phyloP scores from a whole-genome alignment of 2,329 filamentous ascomycete species.

The Boeremia exigua region DNA sequence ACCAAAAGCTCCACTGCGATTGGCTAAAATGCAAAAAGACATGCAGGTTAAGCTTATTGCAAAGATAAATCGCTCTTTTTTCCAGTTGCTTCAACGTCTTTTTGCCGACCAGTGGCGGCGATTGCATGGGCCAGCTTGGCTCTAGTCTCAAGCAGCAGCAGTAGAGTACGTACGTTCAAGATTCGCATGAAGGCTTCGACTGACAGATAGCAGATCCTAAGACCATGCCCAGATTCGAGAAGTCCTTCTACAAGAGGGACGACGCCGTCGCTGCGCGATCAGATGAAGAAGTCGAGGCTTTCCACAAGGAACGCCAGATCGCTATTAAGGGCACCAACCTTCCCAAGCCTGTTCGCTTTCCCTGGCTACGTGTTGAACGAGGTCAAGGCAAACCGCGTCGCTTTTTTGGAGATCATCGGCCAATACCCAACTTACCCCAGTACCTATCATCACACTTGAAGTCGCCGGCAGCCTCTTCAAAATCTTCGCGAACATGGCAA shows the following conservation, averaged over 20 bases:
- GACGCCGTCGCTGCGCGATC: slow-evolving; percentile 77
- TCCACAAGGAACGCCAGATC: slow-evolving; percentile 85
- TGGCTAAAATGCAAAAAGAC: too few relatives aligned
- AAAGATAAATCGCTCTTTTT: too few relatives aligned
- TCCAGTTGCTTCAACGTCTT: too few relatives aligned
- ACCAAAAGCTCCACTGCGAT: too few relatives aligned
- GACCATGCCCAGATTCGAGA: slow-evolving; percentile 93
- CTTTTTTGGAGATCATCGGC: too few relatives aligned
- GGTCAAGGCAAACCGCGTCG: slow-evolving; percentile 96
- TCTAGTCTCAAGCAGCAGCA: slow-evolving; percentile 84
- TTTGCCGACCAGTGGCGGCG: too few relatives aligned
- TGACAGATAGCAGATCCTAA: slow-evolving; percentile 67
- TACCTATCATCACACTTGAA: too few relatives aligned
- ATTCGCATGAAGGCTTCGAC: slow-evolving; percentile 7
- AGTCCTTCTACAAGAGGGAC: slow-evolving; percentile 98
- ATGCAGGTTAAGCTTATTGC: too few relatives aligned
- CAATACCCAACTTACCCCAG: too few relatives aligned
- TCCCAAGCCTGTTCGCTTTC: slow-evolving; percentile 91
- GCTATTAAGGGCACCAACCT: slow-evolving; percentile 79
- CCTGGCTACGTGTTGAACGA: slow-evolving; percentile 97
- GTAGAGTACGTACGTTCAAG: slow-evolving; percentile 73
- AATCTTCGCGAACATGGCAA: too few relatives aligned
- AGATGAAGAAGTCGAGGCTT: slow-evolving; percentile 80
- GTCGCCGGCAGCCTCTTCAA: too few relatives aligned
- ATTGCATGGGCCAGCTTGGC: slow-evolving; percentile 93